phyloP scores from a whole-genome alignment of 441 rosid genomes.

The Francoa sonchifolia region DNA sequence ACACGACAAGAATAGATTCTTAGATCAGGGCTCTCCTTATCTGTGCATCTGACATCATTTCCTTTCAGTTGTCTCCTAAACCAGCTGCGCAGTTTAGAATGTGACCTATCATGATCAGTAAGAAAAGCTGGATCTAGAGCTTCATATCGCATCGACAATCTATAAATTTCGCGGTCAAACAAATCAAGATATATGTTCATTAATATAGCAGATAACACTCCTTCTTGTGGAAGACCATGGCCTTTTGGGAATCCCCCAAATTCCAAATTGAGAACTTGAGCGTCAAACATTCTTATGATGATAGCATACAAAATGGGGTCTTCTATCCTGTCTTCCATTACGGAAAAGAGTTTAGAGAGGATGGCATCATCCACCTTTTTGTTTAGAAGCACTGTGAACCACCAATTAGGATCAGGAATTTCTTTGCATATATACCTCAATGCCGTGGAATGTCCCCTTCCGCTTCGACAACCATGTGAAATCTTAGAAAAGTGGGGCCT shows the following conservation, averaged over 20 bases:
- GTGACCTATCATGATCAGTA: slow-evolving; percentile 15
- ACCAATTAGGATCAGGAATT: slow-evolving; percentile 62
- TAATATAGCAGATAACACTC: slow-evolving; percentile 62
- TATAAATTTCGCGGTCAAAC: slow-evolving; percentile 57
- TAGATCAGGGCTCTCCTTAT: slow-evolving; percentile 20
- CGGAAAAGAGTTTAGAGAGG: slow-evolving; percentile 39
- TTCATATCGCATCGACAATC: slow-evolving; percentile 72
- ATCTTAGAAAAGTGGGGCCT: slow-evolving; percentile 73
- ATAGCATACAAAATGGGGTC: slow-evolving; percentile 37
- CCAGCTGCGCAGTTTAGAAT: slow-evolving; percentile 72
- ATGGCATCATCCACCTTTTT: slow-evolving; percentile 41
- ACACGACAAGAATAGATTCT: slow-evolving; percentile 60
- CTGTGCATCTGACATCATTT: slow-evolving; percentile 14
- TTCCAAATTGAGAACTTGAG: slow-evolving; percentile 58
- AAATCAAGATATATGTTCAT: slow-evolving; percentile 71
- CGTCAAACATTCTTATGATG: slow-evolving; percentile 53
- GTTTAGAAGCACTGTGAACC: slow-evolving; percentile 52
- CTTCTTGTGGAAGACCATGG: slow-evolving; percentile 97
- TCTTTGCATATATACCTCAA: slow-evolving; percentile 59
- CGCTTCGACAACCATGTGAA: slow-evolving; percentile 92
- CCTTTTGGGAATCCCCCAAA: slow-evolving; percentile 93
- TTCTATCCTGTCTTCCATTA: slow-evolving; percentile 60
- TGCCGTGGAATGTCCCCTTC: slow-evolving; percentile 61
- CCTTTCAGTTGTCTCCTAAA: slow-evolving; percentile 69
- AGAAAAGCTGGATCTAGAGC: slow-evolving; percentile 33